A percentile compares a stretch with the other conserved stretches of the same genome.
phyloP scores from a whole-genome alignment of 176 grass and related monocot species.

The Carex myosuroides region DNA sequence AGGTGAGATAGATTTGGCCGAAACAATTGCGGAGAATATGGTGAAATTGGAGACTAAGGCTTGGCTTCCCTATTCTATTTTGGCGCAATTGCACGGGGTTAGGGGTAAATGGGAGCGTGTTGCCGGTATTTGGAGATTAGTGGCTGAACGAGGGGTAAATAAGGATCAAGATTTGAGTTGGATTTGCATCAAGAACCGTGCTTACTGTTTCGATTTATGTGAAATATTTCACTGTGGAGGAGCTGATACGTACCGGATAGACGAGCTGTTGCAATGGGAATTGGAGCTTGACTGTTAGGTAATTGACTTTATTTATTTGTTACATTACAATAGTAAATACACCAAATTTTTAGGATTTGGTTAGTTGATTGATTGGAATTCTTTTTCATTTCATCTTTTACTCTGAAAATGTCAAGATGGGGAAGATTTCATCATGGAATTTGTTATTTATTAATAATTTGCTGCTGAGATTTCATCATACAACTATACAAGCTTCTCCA shows the following conservation, averaged over 20 bases:
- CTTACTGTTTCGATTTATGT: conserved; percentile 45
- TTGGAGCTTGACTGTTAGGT: conserved; percentile 26
- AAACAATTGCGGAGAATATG: conserved; percentile 62
- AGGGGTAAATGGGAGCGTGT: conserved; percentile 86
- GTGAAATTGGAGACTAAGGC: conserved; percentile 29
- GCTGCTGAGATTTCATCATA: not conserved
- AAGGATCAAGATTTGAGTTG: conserved; percentile 53
- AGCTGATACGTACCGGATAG: conserved; percentile 39
- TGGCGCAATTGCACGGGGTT: conserved; percentile 46
- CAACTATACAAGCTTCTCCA: not conserved
- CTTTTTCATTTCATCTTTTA: not conserved
- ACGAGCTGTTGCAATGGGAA: conserved; percentile 54
- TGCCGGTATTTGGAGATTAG: conserved; percentile 59
- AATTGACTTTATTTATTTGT: conserved; percentile 17
- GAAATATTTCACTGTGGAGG: conserved; percentile 62
- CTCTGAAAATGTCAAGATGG: not conserved
- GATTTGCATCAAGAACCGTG: conserved; percentile 58
- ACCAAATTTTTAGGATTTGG: not conserved
- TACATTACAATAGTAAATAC: conserved; percentile 7
- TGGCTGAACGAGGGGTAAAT: conserved; percentile 52
- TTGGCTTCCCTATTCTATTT: conserved; percentile 59
- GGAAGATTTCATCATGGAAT: not conserved
- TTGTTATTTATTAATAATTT: not conserved
- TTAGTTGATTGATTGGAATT: not conserved
- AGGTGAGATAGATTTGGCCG: conserved; percentile 35